Conservation (phyloP, 768 basidiomycete species). For the Leucosporidium yakuticum region DNA sequence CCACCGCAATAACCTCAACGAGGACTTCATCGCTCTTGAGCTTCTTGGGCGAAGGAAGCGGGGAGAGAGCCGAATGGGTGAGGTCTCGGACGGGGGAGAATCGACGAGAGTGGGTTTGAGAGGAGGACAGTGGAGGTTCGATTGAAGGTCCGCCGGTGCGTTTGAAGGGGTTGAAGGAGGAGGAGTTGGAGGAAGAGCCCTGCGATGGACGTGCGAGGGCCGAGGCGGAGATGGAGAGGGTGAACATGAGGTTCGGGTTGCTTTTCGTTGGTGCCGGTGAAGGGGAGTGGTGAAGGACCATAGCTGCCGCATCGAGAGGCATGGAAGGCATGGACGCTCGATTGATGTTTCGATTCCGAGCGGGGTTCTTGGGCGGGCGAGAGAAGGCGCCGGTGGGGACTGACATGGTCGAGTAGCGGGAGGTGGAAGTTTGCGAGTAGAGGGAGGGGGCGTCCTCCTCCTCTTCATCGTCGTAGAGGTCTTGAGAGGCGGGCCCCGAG, state of each 20-base stretch:
- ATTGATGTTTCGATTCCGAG: background rate
- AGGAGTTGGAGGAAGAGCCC: too few species aligned
- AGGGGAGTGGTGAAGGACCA: too few species aligned
- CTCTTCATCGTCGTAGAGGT: too few species aligned
- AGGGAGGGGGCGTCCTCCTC: too few species aligned
- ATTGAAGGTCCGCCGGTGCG: background rate
- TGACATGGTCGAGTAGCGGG: too few species aligned
- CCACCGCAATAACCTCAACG: conserved; percentile 38
- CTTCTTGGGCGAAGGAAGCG: conserved; percentile 24
- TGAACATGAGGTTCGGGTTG: background rate
- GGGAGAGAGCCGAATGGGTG: background rate
- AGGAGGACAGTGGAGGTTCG: background rate
- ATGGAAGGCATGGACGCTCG: too few species aligned
- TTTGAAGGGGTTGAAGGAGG: too few species aligned
- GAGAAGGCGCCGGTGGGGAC: background rate
- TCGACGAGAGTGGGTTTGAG: background rate
- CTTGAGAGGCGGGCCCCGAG: too few species aligned
- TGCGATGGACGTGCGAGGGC: background rate
- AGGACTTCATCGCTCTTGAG: conserved; percentile 33
- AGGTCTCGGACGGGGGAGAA: background rate
- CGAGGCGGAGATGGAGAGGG: background rate
- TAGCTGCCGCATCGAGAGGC: too few species aligned
- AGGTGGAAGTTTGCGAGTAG: too few species aligned
- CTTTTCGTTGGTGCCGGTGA: too few species aligned
- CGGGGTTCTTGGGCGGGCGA: background rate